Evolutionary conservation across 805 yeast species (phyloP).

Genomic region (Yamadazyma insecticola): DNA sequence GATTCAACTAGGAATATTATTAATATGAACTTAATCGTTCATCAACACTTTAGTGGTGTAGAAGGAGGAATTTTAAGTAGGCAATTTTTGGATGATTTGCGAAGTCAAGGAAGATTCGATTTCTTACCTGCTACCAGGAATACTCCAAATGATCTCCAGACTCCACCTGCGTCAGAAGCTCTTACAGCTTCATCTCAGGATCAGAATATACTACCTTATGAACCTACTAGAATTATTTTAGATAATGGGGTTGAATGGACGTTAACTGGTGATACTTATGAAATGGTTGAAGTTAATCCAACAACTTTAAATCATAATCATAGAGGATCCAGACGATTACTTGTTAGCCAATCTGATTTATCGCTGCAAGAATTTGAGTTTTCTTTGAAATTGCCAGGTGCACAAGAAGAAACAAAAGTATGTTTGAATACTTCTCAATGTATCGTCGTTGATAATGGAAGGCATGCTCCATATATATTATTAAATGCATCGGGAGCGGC

Average conservation of each 20-base stretch:
- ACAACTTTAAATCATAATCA: background rate
- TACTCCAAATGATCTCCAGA: background rate
- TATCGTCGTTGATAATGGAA: constrained; percentile 31
- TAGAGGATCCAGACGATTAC: constrained; percentile 8
- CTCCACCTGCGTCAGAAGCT: background rate
- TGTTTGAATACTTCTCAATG: constrained; percentile 37
- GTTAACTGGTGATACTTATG: constrained; percentile 21
- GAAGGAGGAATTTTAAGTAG: constrained; percentile 23
- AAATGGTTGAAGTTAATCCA: constrained; percentile 13
- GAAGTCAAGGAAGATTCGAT: constrained; percentile 16
- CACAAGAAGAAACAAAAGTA: constrained; percentile 7
- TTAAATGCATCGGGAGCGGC: constrained; percentile 33
- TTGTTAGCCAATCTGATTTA: constrained; percentile 25
- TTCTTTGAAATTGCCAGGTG: constrained; percentile 12
- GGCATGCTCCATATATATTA: constrained; percentile 33
- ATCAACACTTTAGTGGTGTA: constrained; percentile 13
- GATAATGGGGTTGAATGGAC: constrained; percentile 19
- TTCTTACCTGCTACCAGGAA: constrained; percentile 13
- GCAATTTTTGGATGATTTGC: constrained; percentile 20
- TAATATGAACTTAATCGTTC: constrained; percentile 12
- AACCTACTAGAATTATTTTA: constrained; percentile 18
- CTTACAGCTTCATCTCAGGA: background rate
- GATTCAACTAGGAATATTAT: constrained; percentile 8
- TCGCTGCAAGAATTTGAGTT: constrained; percentile 22
- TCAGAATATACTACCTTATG: constrained; percentile 8